phyloP scores from a whole-genome alignment of 1,284 basidiomycete genomes.

The Paramarasmius palmivorus region DNA sequence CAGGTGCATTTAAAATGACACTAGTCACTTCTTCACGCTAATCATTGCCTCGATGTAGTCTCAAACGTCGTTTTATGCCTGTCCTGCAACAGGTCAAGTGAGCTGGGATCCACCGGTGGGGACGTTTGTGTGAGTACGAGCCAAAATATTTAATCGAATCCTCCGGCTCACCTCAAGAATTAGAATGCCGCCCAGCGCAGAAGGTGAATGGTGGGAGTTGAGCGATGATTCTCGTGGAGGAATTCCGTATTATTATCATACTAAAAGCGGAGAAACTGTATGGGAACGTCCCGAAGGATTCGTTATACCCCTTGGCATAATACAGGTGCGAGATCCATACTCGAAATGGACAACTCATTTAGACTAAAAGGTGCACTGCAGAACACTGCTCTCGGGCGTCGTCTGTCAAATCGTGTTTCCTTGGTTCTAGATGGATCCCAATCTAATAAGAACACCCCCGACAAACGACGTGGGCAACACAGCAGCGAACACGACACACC shows the following conservation, averaged over 20 bases:
- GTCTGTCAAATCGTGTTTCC: constrained; percentile 52
- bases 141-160: constrained; percentile 9
- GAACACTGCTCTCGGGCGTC: constrained; percentile 75
- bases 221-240: constrained; percentile 77
- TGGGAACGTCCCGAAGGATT: constrained; percentile 88
- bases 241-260: constrained; percentile 91
- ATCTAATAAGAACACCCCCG: constrained; percentile 10
- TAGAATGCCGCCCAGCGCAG: constrained; percentile 79
- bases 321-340: constrained; percentile 58
- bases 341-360: not conserved
- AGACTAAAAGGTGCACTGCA: constrained; percentile 28
- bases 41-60: constrained; percentile 45
- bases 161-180: constrained; percentile 16
- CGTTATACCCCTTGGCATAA: constrained; percentile 86
- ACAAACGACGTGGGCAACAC: not conserved
- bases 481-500: not conserved
- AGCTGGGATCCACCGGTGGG: constrained; percentile 92
- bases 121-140: constrained; percentile 74
- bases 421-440: constrained; percentile 28
- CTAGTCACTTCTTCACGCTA: constrained; percentile 7
- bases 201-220: constrained; percentile 92
- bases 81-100: constrained; percentile 88
- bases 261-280: constrained; percentile 82
- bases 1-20: constrained; percentile 45
- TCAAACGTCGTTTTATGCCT: constrained; percentile 85